Percentiles rank a stretch among this genome's conserved stretches.
These are phyloP conservation scores for Oryza meridionalis DNA, from an alignment of 176 grass and related monocot genomes.

Conservation along the genomic window DNA sequence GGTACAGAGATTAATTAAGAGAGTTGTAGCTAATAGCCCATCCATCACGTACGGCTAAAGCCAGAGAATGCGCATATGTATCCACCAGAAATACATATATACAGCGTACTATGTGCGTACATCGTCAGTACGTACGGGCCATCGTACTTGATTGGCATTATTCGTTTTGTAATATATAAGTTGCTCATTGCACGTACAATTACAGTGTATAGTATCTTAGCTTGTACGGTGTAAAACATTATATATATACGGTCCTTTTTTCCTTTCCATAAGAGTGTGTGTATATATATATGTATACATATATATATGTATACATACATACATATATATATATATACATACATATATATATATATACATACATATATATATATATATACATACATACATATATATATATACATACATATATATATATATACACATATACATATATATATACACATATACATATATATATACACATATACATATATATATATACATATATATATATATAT, in stretches of 20 bases:
- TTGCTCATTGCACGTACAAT: not conserved
- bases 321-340: too few species aligned
- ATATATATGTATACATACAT: too few species aligned
- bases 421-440: too few species aligned
- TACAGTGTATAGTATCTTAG: not conserved
- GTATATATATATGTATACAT: not conserved
- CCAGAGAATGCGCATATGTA: not conserved
- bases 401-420: too few species aligned
- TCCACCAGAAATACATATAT: not conserved
- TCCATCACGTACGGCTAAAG: not conserved
- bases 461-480: too few species aligned
- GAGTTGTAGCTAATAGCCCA: not conserved
- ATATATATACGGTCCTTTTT: not conserved
- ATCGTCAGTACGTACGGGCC: not conserved
- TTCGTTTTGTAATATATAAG: not conserved
- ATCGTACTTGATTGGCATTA: not conserved
- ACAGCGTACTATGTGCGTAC: not conserved
- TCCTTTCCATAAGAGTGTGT: not conserved
- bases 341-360: too few species aligned
- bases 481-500: too few species aligned
- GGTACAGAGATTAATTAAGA: not conserved
- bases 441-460: too few species aligned
- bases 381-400: too few species aligned
- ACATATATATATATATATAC: too few species aligned
- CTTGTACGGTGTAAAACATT: not conserved